These are phyloP conservation scores for Onygenales sp. DNA, from an alignment of 2,329 filamentous ascomycete species.

Conservation along the genomic window DNA sequence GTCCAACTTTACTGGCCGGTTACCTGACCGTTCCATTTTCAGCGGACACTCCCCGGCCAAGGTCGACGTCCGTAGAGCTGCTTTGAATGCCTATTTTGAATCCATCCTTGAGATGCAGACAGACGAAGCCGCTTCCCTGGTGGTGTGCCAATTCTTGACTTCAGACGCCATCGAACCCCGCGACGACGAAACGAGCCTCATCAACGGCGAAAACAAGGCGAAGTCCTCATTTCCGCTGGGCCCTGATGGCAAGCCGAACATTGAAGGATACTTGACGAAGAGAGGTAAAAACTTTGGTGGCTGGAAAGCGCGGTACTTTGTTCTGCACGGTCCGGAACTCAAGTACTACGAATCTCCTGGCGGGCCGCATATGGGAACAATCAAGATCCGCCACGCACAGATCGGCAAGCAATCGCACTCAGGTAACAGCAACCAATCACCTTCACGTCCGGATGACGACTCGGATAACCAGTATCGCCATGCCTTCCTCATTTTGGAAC, in stretches of 20 bases:
- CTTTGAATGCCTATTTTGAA: conserved; percentile 78
- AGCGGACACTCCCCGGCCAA: conserved; percentile 88
- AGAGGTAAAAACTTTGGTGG: conserved; percentile 97
- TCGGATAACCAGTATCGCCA: conserved; percentile 91
- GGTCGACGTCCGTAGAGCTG: conserved; percentile 73
- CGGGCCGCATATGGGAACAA: conserved; percentile 82
- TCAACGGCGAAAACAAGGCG: conserved; percentile 28
- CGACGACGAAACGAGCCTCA: conserved; percentile 44
- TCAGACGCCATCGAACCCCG: conserved; percentile 49
- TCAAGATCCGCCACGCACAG: conserved; percentile 82
- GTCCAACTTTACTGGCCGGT: conserved; percentile 58
- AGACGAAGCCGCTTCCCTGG: conserved; percentile 64
- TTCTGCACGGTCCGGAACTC: conserved; percentile 60
- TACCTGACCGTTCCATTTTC: conserved; percentile 75
- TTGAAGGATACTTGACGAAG: conserved; percentile 90
- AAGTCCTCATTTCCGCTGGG: conserved; percentile 34
- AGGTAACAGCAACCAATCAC: conserved; percentile 47
- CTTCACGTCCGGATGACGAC: conserved; percentile 56
- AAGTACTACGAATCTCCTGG: conserved; percentile 90
- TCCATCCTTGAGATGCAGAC: conserved; percentile 73
- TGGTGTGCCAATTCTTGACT: conserved; percentile 81
- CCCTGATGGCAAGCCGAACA: conserved; percentile 58
- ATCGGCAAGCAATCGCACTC: conserved; percentile 82
- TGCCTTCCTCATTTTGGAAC: conserved; percentile 88
- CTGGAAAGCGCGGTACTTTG: conserved; percentile 80